phyloP scores from a whole-genome alignment of 2,329 filamentous ascomycete genomes.

The Fusarium burgessii region DNA sequence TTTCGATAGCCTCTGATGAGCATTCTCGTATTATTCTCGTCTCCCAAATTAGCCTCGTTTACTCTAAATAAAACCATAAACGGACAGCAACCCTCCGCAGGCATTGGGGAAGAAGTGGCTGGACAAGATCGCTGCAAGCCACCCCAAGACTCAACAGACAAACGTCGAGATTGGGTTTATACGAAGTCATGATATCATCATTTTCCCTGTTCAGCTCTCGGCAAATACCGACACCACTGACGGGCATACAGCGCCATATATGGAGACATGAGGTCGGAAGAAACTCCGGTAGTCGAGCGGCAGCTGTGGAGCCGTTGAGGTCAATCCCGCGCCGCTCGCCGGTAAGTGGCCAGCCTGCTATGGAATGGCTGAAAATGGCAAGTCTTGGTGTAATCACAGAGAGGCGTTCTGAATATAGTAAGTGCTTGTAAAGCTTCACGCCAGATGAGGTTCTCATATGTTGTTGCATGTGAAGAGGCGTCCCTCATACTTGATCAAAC shows the following conservation, averaged over 20 bases:
- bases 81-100: background rate
- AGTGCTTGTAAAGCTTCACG: background rate
- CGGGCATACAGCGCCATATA: background rate
- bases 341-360: conserved; percentile 18
- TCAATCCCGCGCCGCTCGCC: conserved; percentile 15
- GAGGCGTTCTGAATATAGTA: background rate
- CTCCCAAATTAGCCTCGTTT: background rate
- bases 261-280: background rate
- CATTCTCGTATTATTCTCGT: background rate
- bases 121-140: background rate
- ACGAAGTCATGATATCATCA: background rate
- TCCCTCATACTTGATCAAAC: background rate
- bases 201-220: background rate
- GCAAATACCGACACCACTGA: background rate
- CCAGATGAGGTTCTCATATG: background rate
- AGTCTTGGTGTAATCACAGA: background rate
- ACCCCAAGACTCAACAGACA: background rate
- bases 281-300: conserved; percentile 1
- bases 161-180: background rate
- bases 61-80: background rate
- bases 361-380: conserved; percentile 22
- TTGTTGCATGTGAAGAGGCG: background rate
- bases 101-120: background rate
- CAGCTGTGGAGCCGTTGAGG: conserved; percentile 19
- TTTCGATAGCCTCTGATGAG: background rate